Evolutionary conservation across 768 basidiomycete genomes (phyloP), one percentile per base, ranked within the genome.

Genomic region (Paxillus involutus): DNA sequence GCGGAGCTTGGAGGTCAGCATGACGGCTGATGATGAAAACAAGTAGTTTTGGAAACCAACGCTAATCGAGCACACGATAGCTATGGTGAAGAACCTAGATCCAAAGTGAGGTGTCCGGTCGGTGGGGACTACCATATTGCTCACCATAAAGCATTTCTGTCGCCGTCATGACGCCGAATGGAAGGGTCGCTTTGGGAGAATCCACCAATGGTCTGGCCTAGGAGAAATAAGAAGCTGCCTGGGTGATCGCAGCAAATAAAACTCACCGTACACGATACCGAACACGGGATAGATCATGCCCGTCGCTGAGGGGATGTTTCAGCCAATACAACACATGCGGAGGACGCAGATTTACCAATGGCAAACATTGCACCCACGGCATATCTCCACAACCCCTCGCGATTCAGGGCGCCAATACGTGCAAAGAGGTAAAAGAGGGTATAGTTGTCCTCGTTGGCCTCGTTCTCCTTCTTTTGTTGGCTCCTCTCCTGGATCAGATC

Each of bases 281-380:
- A 86, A 89, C 0, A 80, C 78, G 3, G 89, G 90, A 63, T 86
- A 89, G 12, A 88, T 80, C 73, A 83, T 76, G 41, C 89, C 89
- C 41, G 80, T 80, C 56, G 59, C 60, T 70, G 30, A 49, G 17
- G 21, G 3, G 19, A 24, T 43, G 39, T 13, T 43, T 53, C 14
- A 41, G 26, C 4, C n/a, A 39, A 46, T 6, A 12, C 19, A 14
- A 12, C 43, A 36, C 21, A 32, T 32, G 16, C 17, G 41, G 53
- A 52, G 14, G 11, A 41, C 39, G 17, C 3, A 43, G 49, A 51
- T 57, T 52, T 45, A 68, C 82, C 60, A 14, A 77, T 64, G 3
- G 91, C 85, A 53, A 77, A 80, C 41, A 84, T 62, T 24, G 71
- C 50, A 19, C 88, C 93, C 32, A 83, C 41, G 6, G 74, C 52